These are phyloP conservation scores for Microdochium bolleyi DNA, from an alignment of 2,329 filamentous ascomycete species.

Conservation along the genomic window DNA sequence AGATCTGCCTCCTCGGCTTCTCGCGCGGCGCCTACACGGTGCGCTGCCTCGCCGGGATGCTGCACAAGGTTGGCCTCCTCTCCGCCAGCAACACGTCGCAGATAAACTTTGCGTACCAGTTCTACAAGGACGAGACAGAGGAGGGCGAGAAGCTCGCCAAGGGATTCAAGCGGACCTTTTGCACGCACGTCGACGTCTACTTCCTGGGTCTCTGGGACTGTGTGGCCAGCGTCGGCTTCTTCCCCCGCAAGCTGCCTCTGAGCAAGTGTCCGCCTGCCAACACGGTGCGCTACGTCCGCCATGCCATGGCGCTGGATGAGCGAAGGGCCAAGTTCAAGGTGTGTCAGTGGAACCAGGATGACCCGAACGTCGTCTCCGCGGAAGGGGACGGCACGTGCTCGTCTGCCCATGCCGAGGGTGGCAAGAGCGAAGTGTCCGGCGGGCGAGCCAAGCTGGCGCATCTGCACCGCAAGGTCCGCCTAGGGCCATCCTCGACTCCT, in stretches of 20 bases:
- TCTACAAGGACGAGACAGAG: slow-evolving; percentile 30
- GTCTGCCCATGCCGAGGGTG: not conserved
- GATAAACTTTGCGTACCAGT: slow-evolving; percentile 32
- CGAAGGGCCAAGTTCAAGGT: slow-evolving; percentile 33
- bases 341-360: slow-evolving; percentile 23
- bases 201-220: slow-evolving; percentile 34
- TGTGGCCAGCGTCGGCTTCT: slow-evolving; percentile 30
- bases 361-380: slow-evolving; percentile 6
- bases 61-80: slow-evolving; percentile 31
- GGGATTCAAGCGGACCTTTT: slow-evolving; percentile 36
- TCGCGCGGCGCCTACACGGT: slow-evolving; percentile 41
- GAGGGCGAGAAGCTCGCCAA: slow-evolving; percentile 29
- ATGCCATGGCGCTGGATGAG: slow-evolving; percentile 35
- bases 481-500: not conserved
- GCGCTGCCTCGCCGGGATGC: slow-evolving; percentile 35
- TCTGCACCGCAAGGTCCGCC: not conserved
- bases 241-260: slow-evolving; percentile 26
- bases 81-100: slow-evolving; percentile 16
- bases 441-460: not conserved
- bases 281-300: slow-evolving; percentile 26
- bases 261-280: slow-evolving; percentile 24
- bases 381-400: not conserved
- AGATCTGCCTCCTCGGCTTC: slow-evolving; percentile 40
- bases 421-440: too few species aligned
- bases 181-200: slow-evolving; percentile 29